Base-by-base conservation (phyloP, 169 alveolate species). In the Cryptosporidium muris region DNA sequence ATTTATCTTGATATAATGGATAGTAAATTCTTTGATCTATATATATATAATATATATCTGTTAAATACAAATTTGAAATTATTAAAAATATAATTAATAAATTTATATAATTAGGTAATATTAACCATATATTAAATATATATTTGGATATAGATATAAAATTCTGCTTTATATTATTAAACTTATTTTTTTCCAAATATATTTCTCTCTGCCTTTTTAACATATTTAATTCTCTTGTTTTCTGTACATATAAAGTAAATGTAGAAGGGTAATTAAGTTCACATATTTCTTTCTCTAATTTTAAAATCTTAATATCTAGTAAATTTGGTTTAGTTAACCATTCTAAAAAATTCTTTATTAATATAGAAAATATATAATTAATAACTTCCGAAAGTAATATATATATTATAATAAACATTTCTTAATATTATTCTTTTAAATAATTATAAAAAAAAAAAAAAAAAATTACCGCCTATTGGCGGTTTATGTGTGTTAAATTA, bases 201-300 rank as follows among this genome's bases (percentile, higher is more conserved):
- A n/a, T n/a, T 38, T 62, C 47, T 0, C 12, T 25, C 66, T 62
- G 1, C 11, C 36, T 52, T 42, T 74, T 74, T 56, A 74, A 47
- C 5, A 34, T 42, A 74, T 53, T 53, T 4, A 74, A 38, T 60
- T 74, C 16, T 34, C 82, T 38, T 14, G 37, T 60, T 60, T 74
- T 74, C 34, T 74, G 54, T 14, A 74, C 82, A 58, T 74, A 74
- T 47, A 58, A 66, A 12, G 60, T 74, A 9, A 74, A 74, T 2
- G 82, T 74, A n/a, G 82, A 74, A 3, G 82, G 82, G 34, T 53
- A 58, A 48, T 74, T 74, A 11, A 74, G 49, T 40, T 74, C 82
- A 40, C 51, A 25, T 45, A 74, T 25, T 56, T 74, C 82, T 16
- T 74, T 58, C 12, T 74, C 82, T 1, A 74, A 48, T 42, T 48